These are phyloP conservation scores for Pseudogymnoascus pannorum DNA, from an alignment of 2,329 filamentous ascomycete genomes.

Conservation along the genomic window DNA sequence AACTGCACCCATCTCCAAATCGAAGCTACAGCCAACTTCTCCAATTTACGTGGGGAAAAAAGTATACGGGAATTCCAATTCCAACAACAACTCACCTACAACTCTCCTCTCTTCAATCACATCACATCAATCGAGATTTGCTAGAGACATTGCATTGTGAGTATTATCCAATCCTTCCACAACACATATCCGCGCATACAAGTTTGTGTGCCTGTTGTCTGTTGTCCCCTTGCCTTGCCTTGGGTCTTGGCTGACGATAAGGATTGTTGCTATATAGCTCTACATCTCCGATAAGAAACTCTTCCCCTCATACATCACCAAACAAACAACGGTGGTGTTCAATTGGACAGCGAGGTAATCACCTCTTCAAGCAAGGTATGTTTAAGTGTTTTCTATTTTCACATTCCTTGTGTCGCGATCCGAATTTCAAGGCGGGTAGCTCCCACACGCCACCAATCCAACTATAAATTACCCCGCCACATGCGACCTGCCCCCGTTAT, in stretches of 20 bases:
- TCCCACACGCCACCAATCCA: neutral
- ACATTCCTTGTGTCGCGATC: neutral
- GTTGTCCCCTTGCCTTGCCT: constrained; percentile 1
- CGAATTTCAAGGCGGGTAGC: neutral
- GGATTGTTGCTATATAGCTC: neutral
- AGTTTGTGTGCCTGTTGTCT: neutral
- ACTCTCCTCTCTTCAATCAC: neutral
- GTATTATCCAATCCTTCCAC: constrained; percentile 4
- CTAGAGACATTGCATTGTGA: neutral
- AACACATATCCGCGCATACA: neutral
- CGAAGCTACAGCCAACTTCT: neutral
- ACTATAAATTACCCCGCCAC: neutral
- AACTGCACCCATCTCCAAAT: constrained; percentile 7
- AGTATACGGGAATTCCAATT: neutral
- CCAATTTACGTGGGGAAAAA: constrained; percentile 1
- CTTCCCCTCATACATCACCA: constrained; percentile 3
- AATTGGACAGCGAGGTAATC: constrained; percentile 6
- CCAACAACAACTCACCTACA: neutral
- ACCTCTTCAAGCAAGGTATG: constrained; percentile 5
- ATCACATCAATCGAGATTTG: neutral
- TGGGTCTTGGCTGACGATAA: neutral
- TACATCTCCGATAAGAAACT: neutral
- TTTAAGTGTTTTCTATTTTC: neutral
- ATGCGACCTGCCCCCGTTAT: neutral
- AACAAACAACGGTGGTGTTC: constrained; percentile 6